These are phyloP conservation scores for Lindgomyces ingoldianus DNA, from an alignment of 495 filamentous ascomycete genomes.

Conservation along the genomic window DNA sequence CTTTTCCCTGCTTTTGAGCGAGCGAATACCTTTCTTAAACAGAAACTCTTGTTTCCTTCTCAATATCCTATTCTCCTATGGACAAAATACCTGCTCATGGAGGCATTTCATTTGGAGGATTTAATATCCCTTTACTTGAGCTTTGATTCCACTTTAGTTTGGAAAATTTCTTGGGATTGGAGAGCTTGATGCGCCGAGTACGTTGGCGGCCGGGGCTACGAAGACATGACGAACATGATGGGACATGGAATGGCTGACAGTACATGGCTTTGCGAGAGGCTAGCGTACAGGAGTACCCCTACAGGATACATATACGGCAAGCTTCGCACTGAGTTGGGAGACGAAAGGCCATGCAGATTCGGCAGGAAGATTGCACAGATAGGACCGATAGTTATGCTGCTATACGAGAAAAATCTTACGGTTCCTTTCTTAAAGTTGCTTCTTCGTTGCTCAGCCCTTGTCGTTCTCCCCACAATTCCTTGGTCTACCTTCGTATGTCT, in stretches of 20 bases:
- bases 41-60: slow-evolving; percentile 3
- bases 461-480: no score
- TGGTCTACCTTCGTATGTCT: no score
- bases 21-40: slow-evolving; percentile 14
- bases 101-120: slow-evolving; percentile 18
- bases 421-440: neutral
- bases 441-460: neutral
- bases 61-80: neutral
- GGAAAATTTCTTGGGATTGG: neutral
- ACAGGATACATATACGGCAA: no score
- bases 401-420: neutral
- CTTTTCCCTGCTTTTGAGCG: slow-evolving; percentile 8
- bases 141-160: neutral
- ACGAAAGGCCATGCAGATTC: neutral
- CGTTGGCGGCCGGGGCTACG: neutral
- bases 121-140: slow-evolving; percentile 25
- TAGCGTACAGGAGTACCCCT: neutral
- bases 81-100: slow-evolving; percentile 11
- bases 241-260: neutral
- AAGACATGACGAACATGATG: neutral
- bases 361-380: neutral
- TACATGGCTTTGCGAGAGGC: neutral
- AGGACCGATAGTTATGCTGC: neutral
- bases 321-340: no score
- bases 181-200: neutral